phyloP scores from a whole-genome alignment of 2,329 filamentous ascomycete species.

The Colletotrichum sp. region DNA sequence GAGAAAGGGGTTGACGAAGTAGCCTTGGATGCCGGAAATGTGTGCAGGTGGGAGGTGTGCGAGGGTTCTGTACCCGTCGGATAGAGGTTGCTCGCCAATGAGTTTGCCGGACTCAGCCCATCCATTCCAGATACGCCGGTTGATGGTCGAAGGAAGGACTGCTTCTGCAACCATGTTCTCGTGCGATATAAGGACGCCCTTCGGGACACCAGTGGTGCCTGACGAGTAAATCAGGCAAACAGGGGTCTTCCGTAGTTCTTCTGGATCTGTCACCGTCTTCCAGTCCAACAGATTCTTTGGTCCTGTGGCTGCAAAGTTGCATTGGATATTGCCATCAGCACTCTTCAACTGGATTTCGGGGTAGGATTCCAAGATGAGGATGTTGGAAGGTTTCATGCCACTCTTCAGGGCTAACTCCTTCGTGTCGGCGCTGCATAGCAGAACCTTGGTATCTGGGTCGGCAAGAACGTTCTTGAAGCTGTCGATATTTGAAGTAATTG shows the following conservation, averaged over 20 bases:
- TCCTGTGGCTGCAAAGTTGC: background rate
- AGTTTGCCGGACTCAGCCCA: background rate
- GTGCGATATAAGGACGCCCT: background rate
- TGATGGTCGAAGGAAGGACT: background rate
- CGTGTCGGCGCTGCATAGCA: background rate
- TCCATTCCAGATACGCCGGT: background rate
- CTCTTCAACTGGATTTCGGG: background rate
- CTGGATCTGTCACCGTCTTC: background rate
- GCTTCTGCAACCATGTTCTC: background rate
- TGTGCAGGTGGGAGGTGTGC: slow-evolving; percentile 6
- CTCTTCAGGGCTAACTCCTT: background rate
- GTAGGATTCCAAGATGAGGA: background rate
- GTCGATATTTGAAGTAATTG: background rate
- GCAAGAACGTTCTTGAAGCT: background rate
- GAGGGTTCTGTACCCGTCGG: background rate
- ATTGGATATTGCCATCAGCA: background rate
- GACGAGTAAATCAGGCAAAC: background rate
- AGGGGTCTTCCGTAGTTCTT: background rate
- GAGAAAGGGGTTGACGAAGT: slow-evolving; percentile 1
- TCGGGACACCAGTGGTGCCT: background rate
- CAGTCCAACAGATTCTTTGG: background rate
- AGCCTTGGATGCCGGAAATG: slow-evolving; percentile 4
- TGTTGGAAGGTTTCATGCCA: background rate
- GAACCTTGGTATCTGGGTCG: background rate
- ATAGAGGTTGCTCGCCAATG: background rate